Evolutionary conservation across 768 basidiomycete genomes (phyloP), one percentile per base, ranked within the genome.

Genomic region (Chalciporus pseudorubinellus): DNA sequence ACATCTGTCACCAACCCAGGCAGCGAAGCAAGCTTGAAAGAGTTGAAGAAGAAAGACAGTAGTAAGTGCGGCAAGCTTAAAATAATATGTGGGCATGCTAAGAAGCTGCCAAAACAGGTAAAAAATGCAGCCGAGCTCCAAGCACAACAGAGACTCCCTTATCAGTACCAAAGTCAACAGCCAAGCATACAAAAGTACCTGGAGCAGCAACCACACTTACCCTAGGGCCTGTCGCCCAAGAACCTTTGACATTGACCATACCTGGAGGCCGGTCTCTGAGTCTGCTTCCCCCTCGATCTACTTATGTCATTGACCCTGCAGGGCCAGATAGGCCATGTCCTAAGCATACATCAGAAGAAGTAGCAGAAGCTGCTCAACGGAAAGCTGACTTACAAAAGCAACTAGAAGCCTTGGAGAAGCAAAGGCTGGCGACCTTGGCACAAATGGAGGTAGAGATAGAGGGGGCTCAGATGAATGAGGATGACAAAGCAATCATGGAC

Each of bases 261-360:
- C 34, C 34, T 36, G 34, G 34, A 36, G 34, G 34, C 34, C 34
- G 34, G 34, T 50, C 48, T 40, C 48, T 39, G 22, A 36, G 34
- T 36, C 34, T 36, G 34, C 38, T 50, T 19, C 48, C 48, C 18
- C 18, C 14, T 14, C 48, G 48, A 14, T 16, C 39, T 19, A 50
- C n/a, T 20, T 38, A 19, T 21, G 48, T 50, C 26, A 22, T 19
- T 16, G 38, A 50, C 29, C 48, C 48, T 11, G 48, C 38, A 16
- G 48, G 31, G 14, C 48, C 48, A 24, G 38, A 50, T 19, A 33
- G 24, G 48, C 48, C 38, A 41, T 38, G 48, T 20, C 18, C 36
- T 19, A 40, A 42, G 26, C 48, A 38, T 14, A 50, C 48, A 16
- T 41, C 48, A 16, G 48, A 36, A 38, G 48, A 50, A 39, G 39